These are phyloP conservation scores for Botrytis fragariae DNA, from an alignment of 2,329 filamentous ascomycete species.

Conservation along the genomic window DNA sequence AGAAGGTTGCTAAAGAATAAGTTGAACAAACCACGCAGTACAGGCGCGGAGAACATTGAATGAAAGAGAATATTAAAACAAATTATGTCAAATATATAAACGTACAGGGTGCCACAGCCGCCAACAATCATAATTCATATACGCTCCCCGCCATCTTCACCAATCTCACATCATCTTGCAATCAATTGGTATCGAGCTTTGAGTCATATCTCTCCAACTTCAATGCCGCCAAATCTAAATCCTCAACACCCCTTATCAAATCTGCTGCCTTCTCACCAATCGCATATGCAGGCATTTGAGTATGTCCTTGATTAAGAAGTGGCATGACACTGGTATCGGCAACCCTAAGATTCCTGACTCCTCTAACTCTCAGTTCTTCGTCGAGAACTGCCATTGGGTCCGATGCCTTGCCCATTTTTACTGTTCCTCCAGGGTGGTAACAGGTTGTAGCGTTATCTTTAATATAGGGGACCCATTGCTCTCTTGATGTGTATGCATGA, in stretches of 20 bases:
- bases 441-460: conserved; percentile 60
- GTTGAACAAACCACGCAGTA: not conserved
- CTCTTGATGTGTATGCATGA: conserved; percentile 51
- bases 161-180: too few relatives aligned
- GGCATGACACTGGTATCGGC: conserved; percentile 36
- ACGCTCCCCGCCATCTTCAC: not conserved
- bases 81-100: not conserved
- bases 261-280: conserved; percentile 55
- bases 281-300: conserved; percentile 57
- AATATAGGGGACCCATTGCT: conserved; percentile 58
- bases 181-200: not conserved
- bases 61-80: not conserved
- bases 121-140: not conserved
- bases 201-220: conserved; percentile 1
- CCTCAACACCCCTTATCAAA: conserved; percentile 45
- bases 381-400: conserved; percentile 44
- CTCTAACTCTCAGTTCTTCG: conserved; percentile 29
- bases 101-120: not conserved
- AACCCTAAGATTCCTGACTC: conserved; percentile 33
- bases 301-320: conserved; percentile 49
- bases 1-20: not conserved
- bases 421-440: conserved; percentile 57
- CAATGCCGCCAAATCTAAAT: not conserved
- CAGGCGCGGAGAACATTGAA: not conserved
- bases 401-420: conserved; percentile 51